Evolutionary conservation across 768 basidiomycete genomes (phyloP).

Genomic region (Megacollybia marginata): DNA sequence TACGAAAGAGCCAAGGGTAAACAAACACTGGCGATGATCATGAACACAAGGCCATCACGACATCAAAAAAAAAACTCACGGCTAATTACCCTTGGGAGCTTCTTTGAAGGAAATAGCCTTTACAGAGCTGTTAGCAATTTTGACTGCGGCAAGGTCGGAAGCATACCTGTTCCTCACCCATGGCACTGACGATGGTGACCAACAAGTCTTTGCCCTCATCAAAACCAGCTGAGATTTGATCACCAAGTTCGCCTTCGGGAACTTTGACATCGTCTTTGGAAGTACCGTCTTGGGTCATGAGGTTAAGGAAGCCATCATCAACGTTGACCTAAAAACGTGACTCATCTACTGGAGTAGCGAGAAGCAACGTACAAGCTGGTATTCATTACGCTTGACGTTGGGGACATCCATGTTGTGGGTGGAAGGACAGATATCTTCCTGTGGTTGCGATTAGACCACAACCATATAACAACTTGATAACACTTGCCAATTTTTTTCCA

Average conservation of each 20-base stretch:
- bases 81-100: constrained; percentile 54
- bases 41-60: background rate
- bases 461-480: constrained; percentile 1
- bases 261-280: constrained; percentile 93
- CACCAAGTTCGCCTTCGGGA: constrained; percentile 80
- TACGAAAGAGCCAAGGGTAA: background rate
- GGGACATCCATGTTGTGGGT: constrained; percentile 99
- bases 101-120: constrained; percentile 83
- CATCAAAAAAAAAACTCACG: background rate
- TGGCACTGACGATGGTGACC: constrained; percentile 81
- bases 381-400: constrained; percentile 87
- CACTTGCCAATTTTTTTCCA: constrained; percentile 85
- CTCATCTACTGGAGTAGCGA: constrained; percentile 5
- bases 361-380: constrained; percentile 60
- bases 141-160: too few relatives aligned
- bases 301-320: constrained; percentile 92
- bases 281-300: constrained; percentile 75
- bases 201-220: constrained; percentile 84
- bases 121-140: background rate
- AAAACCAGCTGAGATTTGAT: constrained; percentile 59
- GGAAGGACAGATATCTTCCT: constrained; percentile 93
- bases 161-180: constrained; percentile 82
- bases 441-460: constrained; percentile 13
- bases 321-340: constrained; percentile 58
- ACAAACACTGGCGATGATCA: background rate